Base-by-base conservation (phyloP, 305 asterid species). In the Fraxinus latifolia region DNA sequence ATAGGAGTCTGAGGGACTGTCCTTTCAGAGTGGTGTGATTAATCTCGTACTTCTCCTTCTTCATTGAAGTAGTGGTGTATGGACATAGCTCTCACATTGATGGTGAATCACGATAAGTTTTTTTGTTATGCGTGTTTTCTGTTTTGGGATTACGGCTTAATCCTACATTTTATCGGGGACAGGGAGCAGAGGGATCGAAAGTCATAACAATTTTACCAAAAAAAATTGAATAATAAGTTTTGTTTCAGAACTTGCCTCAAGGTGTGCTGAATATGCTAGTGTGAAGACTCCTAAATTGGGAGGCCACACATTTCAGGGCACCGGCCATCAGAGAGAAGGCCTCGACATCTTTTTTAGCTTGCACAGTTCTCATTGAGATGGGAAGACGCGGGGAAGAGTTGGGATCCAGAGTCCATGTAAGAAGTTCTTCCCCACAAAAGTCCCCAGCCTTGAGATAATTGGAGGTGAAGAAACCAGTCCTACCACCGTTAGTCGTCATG, bases 391-490 rank as follows among this genome's bases (percentile, higher is more conserved):
- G 78, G 1, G 91, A 87, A 8, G 93, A 85, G 39, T 86, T 87
- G 71, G 97, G 96, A 84, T 90, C 93, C 68, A 91, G 81, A 79
- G 96, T 95, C 96, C 97, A 89, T 11, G 93, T 88, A 23, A 86
- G 82, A 76, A 92, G 94, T 85, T 87, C 94, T 80, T 91, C 95
- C 80, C 94, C 94, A 58, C 95, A 91, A 81, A 91, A 92, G 34
- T 81, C 92, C 4, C 92, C 96, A 0, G 86, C 91, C 25, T 60
- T 79, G 25, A 92, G 94, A 60, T 78, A 60, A 5, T n/a, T 90
- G 14, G 90, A 87, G 82, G 89, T 88, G 87, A 89, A 85, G 86
- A 88, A 90, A 8, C 96, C 91, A 11, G 89, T 88, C 85, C 90
- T 80, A 1, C 93, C 93, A 17, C 93, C 91, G 74, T 92, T 90